phyloP scores from a whole-genome alignment of 2,329 filamentous ascomycete genomes.

The Colletotrichum gigasporum region DNA sequence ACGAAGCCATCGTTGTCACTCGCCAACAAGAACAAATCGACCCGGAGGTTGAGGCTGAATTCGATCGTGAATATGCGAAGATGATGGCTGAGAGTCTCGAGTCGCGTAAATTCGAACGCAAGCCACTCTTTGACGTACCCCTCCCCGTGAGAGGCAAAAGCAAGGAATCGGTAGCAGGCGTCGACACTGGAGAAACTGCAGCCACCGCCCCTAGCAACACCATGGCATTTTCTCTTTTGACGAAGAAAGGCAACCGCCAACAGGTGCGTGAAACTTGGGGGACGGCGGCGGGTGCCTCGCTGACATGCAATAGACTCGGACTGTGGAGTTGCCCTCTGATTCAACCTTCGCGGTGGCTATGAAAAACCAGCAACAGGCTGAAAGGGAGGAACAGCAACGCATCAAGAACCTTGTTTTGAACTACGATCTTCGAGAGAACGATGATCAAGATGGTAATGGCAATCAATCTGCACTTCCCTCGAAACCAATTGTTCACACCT shows the following conservation, averaged over 20 bases:
- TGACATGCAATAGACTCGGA: constrained; percentile 73
- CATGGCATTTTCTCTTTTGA: constrained; percentile 98
- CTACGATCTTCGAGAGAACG: constrained; percentile 88
- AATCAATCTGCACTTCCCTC: constrained; percentile 50
- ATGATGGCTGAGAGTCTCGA: constrained; percentile 98
- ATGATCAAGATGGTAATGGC: constrained; percentile 80
- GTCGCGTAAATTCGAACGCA: constrained; percentile 94
- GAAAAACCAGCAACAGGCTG: constrained; percentile 94
- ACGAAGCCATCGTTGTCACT: constrained; percentile 92
- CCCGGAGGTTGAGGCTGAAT: constrained; percentile 94
- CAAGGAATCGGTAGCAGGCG: constrained; percentile 34
- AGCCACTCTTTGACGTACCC: constrained; percentile 94
- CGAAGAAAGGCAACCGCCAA: constrained; percentile 94
- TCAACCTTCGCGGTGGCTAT: constrained; percentile 96
- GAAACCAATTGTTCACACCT: constrained; percentile 62
- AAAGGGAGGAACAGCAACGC: constrained; percentile 94
- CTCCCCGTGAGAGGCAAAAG: constrained; percentile 83
- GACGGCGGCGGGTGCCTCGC: neutral
- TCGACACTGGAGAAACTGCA: constrained; percentile 22
- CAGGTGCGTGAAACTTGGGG: constrained; percentile 66
- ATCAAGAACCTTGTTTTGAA: constrained; percentile 98
- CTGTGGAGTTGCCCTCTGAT: constrained; percentile 88
- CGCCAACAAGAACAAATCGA: constrained; percentile 90
- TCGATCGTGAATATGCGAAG: constrained; percentile 96
- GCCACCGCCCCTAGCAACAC: constrained; percentile 53